phyloP scores from a whole-genome alignment of 345 rosid species.

The Corchorus olitorius region DNA sequence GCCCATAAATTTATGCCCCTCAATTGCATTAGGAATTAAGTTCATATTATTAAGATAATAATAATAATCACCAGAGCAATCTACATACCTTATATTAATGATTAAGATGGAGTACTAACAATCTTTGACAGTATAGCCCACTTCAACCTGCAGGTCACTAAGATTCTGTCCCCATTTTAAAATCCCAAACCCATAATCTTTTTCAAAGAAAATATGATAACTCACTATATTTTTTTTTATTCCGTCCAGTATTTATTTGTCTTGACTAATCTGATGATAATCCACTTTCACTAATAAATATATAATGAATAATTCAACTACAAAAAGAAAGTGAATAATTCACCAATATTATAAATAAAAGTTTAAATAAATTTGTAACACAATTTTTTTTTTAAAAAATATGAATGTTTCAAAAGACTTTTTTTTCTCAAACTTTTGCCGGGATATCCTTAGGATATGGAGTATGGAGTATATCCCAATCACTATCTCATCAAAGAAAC shows the following conservation, averaged over 20 bases:
- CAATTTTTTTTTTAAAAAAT: too few species aligned
- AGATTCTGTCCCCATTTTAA: background rate
- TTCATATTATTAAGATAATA: background rate
- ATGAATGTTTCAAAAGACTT: too few species aligned
- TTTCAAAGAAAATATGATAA: too few species aligned
- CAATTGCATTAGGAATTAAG: background rate
- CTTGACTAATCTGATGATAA: too few species aligned
- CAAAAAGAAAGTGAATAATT: too few species aligned
- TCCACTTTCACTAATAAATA: too few species aligned
- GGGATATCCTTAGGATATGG: too few species aligned
- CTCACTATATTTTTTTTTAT: too few species aligned
- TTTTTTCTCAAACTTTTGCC: too few species aligned
- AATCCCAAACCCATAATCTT: background rate
- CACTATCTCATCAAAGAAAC: background rate
- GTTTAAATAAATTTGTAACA: background rate
- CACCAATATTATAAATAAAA: background rate
- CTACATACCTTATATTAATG: background rate
- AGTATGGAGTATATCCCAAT: background rate
- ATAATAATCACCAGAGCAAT: background rate
- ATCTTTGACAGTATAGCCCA: background rate
- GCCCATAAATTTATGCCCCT: background rate
- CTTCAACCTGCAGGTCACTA: background rate
- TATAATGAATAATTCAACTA: too few species aligned
- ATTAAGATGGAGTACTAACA: background rate
- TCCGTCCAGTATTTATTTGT: too few species aligned